phyloP scores from a whole-genome alignment of 139 green algal genomes.

The Closterium sp. region DNA sequence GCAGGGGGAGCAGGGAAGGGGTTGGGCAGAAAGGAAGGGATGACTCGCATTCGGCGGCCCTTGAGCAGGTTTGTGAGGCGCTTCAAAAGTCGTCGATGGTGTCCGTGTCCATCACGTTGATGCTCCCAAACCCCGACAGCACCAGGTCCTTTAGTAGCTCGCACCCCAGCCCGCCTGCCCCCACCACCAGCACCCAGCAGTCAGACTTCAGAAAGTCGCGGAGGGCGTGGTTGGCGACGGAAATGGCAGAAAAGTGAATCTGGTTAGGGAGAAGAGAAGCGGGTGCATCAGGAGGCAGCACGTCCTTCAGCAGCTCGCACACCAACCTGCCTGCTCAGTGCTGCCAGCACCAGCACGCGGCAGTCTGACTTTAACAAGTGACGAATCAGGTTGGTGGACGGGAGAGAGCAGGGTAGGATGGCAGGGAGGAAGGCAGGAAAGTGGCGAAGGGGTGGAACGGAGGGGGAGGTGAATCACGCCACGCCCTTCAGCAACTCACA shows the following conservation, averaged over 20 bases:
- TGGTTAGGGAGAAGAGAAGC: neutral
- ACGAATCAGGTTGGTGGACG: conserved; percentile 15
- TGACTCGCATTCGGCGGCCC: too few relatives aligned
- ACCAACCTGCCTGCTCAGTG: conserved; percentile 62
- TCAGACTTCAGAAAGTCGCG: conserved; percentile 48
- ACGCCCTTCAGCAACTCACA: conserved; percentile 98
- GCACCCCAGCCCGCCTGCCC: conserved; percentile 95
- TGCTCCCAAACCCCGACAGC: too few relatives aligned
- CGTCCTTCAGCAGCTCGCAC: conserved; percentile 97
- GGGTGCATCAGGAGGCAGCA: conserved; percentile 58
- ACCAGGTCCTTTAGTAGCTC: conserved; percentile 98
- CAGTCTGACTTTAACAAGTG: conserved; percentile 48
- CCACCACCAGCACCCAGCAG: conserved; percentile 80
- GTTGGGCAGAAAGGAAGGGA: too few relatives aligned
- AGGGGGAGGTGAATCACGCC: conserved; percentile 62
- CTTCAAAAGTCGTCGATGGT: conserved; percentile 99
- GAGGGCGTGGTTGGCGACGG: too few relatives aligned
- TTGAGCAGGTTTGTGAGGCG: too few relatives aligned
- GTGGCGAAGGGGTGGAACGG: too few relatives aligned
- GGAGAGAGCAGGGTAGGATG: too few relatives aligned
- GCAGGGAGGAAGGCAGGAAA: neutral
- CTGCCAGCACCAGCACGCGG: conserved; percentile 76
- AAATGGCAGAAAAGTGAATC: too few relatives aligned
- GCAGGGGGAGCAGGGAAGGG: too few relatives aligned
- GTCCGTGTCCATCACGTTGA: conserved; percentile 99